Evolutionary conservation across 108 stramenopile species (phyloP), one percentile per base, ranked within the genome.

Genomic region (Cyclotella distinguenda): DNA sequence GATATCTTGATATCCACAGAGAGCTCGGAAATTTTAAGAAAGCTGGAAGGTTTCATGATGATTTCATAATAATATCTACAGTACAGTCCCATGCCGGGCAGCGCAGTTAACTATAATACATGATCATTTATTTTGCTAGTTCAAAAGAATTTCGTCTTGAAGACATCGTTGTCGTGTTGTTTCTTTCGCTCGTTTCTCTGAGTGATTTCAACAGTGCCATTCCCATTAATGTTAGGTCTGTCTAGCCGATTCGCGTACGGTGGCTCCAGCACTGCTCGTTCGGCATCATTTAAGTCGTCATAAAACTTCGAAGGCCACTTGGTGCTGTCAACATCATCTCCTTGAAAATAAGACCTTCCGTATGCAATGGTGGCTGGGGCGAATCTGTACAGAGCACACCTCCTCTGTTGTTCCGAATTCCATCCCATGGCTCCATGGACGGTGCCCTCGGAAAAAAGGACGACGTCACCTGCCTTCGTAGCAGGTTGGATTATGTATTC

Each of bases 401-500:
- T 72, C 25, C 95, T 74, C 56, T 89, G 89, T 23, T 40, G 33
- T 9, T 82, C 72, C 0, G 67, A 53, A 0, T 61, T 86, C 95
- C 95, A 96, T 9, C 84, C 72, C 81, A 91, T 73, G 7, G 93
- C 93, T 28, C 95, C 95, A 75, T 96, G 95, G 0, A 96, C 87
- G 6, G 95, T 96, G 1, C 93, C 95, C 62, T 96, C 95, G 27
- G 75, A 78, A 63, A 94, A 96, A 18, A 96, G 57, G 15, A 96
- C 87, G 1, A 94, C 95, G 78, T 96, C 95, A 11, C 95, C 95
- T 8, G 95, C 91, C 72, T 93, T 89, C 39, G 91, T 91, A n/a
- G 66, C 84, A 8, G 91, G 91, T 69, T 96, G 95, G 11, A 79
- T 43, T 23, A 96, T 89, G 65, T 70, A 93, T 35, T 93, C 93